A percentile compares a stretch with the other conserved stretches of the same genome.
Conservation (phyloP, 805 yeast genomes). For the Starmerella ratchasimensis region DNA sequence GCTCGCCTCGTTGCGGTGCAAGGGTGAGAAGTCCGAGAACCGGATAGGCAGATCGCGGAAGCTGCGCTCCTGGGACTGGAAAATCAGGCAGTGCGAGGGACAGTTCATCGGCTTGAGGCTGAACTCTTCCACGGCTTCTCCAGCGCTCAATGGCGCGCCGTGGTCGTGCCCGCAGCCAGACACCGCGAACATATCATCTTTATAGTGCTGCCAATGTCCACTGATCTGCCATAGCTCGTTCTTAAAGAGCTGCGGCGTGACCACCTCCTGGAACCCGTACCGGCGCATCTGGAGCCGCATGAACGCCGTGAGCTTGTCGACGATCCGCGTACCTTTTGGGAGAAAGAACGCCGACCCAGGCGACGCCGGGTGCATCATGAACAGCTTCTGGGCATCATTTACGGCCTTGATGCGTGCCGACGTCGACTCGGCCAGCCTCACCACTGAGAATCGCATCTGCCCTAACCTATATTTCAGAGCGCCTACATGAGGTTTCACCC, state of each 20-base stretch:
- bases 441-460: conserved; percentile 4
- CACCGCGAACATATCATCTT: conserved; percentile 87
- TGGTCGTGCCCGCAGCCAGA: conserved; percentile 25
- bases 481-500: neutral
- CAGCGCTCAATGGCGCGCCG: neutral
- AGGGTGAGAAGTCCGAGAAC: conserved; percentile 74
- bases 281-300: conserved; percentile 73
- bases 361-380: conserved; percentile 62
- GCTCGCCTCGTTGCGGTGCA: conserved; percentile 88
- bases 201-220: conserved; percentile 93
- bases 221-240: conserved; percentile 75
- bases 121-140: conserved; percentile 33
- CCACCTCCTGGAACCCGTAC: conserved; percentile 81
- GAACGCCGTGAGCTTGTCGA: conserved; percentile 62
- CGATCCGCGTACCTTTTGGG: conserved; percentile 82
- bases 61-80: conserved; percentile 59
- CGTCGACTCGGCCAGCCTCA: conserved; percentile 12
- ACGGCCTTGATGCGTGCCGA: conserved; percentile 25
- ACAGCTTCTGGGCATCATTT: conserved; percentile 59
- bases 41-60: conserved; percentile 79
- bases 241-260: conserved; percentile 80
- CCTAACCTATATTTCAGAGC: too few species aligned
- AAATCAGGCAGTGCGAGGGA: conserved; percentile 72
- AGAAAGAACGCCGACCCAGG: conserved; percentile 89
- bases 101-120: conserved; percentile 79